A percentile compares a stretch with the other conserved stretches of the same genome.
Conservation (phyloP, 2,329 filamentous ascomycete species). For the Botrytis byssoidea region DNA sequence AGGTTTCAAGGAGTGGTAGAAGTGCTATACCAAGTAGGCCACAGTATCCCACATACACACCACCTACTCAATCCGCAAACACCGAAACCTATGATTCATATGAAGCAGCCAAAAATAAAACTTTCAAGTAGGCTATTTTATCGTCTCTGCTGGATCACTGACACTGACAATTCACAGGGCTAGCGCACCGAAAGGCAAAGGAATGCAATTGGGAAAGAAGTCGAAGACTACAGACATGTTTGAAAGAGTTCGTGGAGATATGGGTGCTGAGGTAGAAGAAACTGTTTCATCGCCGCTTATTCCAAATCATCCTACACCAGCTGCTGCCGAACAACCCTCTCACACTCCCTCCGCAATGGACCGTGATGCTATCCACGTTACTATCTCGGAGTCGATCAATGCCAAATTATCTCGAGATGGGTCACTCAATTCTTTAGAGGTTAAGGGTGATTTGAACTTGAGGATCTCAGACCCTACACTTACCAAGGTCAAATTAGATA, state of each 20-base stretch:
- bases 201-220: conserved; percentile 99
- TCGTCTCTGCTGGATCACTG: conserved; percentile 33
- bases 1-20: conserved; percentile 76
- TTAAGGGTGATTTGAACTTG: conserved; percentile 89
- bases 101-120: conserved; percentile 96
- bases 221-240: conserved; percentile 97
- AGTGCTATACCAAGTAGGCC: conserved; percentile 68
- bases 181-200: conserved; percentile 80
- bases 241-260: conserved; percentile 86
- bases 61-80: conserved; percentile 69
- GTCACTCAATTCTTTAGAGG: conserved; percentile 77
- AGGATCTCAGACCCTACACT: conserved; percentile 85
- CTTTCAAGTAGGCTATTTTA: conserved; percentile 63
- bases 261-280: conserved; percentile 83
- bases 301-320: conserved; percentile 47
- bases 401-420: conserved; percentile 89
- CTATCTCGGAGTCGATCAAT: conserved; percentile 84
- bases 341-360: conserved; percentile 67
- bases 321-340: conserved; percentile 51
- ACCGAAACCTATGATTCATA: conserved; percentile 89
- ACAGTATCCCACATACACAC: conserved; percentile 84
- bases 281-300: conserved; percentile 63
- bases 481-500: conserved; percentile 85
- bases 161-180: conserved; percentile 42
- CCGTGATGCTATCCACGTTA: conserved; percentile 82